Evolutionary conservation across 805 yeast genomes (phyloP), one percentile per base, ranked within the genome.

Genomic region (Grigorovia humatica): DNA sequence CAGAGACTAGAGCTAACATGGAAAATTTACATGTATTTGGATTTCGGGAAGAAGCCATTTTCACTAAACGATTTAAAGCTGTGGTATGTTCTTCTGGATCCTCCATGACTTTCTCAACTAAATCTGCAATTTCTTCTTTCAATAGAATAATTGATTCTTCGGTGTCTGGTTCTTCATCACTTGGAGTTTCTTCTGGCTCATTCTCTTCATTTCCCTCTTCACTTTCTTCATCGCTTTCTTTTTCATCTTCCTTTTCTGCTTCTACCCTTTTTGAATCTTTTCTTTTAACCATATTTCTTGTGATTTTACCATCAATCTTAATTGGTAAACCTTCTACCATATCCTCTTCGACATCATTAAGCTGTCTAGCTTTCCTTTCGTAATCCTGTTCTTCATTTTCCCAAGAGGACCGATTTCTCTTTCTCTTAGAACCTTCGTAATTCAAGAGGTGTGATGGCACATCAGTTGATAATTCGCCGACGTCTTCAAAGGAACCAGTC

Each of bases 81-180:
- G 77, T 63, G 8, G 84, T 74, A 60, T 90, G 79, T 61, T 88
- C 96, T 66, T 93, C 98, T 7, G 98, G 96, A 53, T 88, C 87
- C 64, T 89, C 95, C 60, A 81, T 81, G 40, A 91, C 69, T 44
- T 77, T 77, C 43, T 87, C 85, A 1, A 95, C 96, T 48, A 83
- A 67, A 18, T 78, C 81, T 0, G 98, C 96, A 44, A 93, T 78
- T 51, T 85, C 87, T 68, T 89, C 97, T 61, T 89, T 86, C 44
- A 85, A 72, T 52, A 78, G 76, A 7, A 75, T 58, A 27, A 87
- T 71, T 51, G 73, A 74, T 63, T 85, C 85, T 52, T 71, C 75
- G 0, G 78, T 72, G 54, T 80, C 80, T 23, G 68, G 68, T 49
- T 74, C 76, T 35, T 69, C 74, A 42, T 59, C 61, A 7, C 54